These are phyloP conservation scores for Ilex paraguariensis DNA, from an alignment of 305 asterid genomes.

Conservation along the genomic window DNA sequence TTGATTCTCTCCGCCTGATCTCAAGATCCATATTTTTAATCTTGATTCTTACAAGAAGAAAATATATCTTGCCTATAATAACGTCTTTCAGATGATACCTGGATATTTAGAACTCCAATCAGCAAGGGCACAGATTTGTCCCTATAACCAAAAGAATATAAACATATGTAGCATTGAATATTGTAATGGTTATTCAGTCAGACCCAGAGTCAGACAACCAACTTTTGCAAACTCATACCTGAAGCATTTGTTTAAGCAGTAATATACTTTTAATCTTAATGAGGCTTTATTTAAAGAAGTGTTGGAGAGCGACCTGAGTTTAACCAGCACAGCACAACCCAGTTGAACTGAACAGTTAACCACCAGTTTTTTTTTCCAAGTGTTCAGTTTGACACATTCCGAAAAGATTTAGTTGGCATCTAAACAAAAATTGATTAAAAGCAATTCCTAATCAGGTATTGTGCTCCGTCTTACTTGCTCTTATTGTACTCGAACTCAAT, in stretches of 20 bases:
- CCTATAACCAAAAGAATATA: not conserved
- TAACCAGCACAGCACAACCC: not conserved
- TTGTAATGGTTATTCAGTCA: too few species aligned
- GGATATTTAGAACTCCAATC: slow-evolving; percentile 25
- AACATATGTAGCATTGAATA: too few species aligned
- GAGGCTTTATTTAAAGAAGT: too few species aligned
- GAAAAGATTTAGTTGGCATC: not conserved
- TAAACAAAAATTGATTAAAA: slow-evolving; percentile 6
- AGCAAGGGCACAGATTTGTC: slow-evolving; percentile 11
- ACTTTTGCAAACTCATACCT: too few species aligned
- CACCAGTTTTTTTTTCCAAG: too few species aligned
- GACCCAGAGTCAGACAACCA: too few species aligned
- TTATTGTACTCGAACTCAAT: slow-evolving; percentile 97
- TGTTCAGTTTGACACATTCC: too few species aligned
- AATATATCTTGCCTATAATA: slow-evolving; percentile 87
- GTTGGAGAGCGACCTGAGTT: not conserved
- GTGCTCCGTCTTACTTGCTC: slow-evolving; percentile 68
- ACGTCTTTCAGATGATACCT: slow-evolving; percentile 99
- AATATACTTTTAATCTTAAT: too few species aligned
- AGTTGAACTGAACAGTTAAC: too few species aligned
- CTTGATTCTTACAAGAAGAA: slow-evolving; percentile 95
- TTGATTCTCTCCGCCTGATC: slow-evolving; percentile 91
- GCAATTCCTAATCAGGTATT: not conserved
- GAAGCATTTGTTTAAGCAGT: too few species aligned
- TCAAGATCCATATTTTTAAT: slow-evolving; percentile 97